phyloP scores from a whole-genome alignment of 139 green algal species.

The Penium margaritaceum region DNA sequence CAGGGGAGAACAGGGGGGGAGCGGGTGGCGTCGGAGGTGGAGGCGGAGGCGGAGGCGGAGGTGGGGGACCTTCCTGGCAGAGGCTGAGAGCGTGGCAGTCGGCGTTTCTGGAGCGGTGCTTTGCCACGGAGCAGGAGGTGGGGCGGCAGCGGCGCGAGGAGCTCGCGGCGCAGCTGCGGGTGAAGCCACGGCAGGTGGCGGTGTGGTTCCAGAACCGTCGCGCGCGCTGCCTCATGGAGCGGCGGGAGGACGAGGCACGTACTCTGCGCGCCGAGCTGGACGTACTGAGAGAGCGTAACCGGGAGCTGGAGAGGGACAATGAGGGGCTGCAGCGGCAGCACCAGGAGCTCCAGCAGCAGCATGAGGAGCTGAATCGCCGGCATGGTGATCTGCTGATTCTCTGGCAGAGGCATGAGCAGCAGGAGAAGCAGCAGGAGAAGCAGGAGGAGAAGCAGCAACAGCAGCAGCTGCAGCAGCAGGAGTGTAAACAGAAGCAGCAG shows the following conservation, averaged over 20 bases:
- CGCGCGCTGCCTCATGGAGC: conserved; percentile 19
- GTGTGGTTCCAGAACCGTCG: conserved; percentile 45
- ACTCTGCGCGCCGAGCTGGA: conserved; percentile 26
- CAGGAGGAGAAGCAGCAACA: too few relatives aligned
- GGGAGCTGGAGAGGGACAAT: conserved; percentile 17
- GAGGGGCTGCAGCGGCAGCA: conserved; percentile 9
- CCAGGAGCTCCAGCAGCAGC: conserved; percentile 15
- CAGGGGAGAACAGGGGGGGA: too few relatives aligned
- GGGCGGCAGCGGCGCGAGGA: conserved; percentile 12
- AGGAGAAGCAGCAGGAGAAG: too few relatives aligned
- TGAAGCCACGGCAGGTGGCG: conserved; percentile 39
- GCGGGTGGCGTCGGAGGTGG: too few relatives aligned
- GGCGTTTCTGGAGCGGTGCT: conserved; percentile 13
- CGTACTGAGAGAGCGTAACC: conserved; percentile 1
- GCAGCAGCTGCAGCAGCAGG: too few relatives aligned
- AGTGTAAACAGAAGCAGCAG: too few relatives aligned
- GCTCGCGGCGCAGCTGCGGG: conserved; percentile 29
- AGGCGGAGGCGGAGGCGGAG: too few relatives aligned
- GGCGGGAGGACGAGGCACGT: too few relatives aligned
- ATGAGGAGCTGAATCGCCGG: conserved; percentile 3
- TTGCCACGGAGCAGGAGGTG: conserved; percentile 27
- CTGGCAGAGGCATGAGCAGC: too few relatives aligned
- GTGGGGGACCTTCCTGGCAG: too few relatives aligned
- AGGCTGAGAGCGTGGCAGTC: too few relatives aligned
- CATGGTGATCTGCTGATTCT: too few relatives aligned